phyloP scores from a whole-genome alignment of 768 basidiomycete species.

The Pisolithus tinctorius region DNA sequence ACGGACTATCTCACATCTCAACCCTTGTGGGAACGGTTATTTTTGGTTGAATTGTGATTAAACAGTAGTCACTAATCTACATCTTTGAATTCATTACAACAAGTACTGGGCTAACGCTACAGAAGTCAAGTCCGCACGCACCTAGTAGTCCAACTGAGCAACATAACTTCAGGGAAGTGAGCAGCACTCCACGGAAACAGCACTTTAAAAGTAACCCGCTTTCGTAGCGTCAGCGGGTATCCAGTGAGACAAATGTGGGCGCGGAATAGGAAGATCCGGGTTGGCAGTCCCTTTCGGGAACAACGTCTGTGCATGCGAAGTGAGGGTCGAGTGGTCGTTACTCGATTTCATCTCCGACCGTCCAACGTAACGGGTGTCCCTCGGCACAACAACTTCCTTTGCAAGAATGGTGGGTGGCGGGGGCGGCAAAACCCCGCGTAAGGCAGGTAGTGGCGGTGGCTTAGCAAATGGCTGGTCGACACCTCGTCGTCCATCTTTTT shows the following conservation, averaged over 20 bases:
- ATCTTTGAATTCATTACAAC: neutral
- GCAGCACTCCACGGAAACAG: neutral
- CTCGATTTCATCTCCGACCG: constrained; percentile 22
- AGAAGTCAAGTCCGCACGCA: neutral
- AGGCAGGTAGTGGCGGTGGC: constrained; percentile 17
- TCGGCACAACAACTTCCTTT: constrained; percentile 10
- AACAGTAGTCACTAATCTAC: neutral
- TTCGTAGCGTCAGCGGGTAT: constrained; percentile 37
- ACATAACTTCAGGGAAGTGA: neutral
- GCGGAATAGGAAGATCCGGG: constrained; percentile 51
- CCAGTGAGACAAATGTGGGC: constrained; percentile 47
- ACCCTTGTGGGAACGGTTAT: neutral
- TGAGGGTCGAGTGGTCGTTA: constrained; percentile 9
- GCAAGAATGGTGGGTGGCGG: constrained; percentile 27
- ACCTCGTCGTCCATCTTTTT: constrained; percentile 40
- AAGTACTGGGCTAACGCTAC: constrained; percentile 1
- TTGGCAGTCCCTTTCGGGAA: constrained; percentile 40
- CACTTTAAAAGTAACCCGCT: constrained; percentile 5
- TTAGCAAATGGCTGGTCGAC: constrained; percentile 47
- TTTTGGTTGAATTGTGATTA: constrained; percentile 5
- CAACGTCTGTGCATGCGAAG: constrained; percentile 11
- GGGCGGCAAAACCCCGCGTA: constrained; percentile 16
- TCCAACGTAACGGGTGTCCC: constrained; percentile 30
- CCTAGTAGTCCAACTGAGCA: neutral
- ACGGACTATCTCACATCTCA: neutral